These are phyloP conservation scores for Mycena alexandri DNA, from an alignment of 768 basidiomycete species.

Conservation along the genomic window DNA sequence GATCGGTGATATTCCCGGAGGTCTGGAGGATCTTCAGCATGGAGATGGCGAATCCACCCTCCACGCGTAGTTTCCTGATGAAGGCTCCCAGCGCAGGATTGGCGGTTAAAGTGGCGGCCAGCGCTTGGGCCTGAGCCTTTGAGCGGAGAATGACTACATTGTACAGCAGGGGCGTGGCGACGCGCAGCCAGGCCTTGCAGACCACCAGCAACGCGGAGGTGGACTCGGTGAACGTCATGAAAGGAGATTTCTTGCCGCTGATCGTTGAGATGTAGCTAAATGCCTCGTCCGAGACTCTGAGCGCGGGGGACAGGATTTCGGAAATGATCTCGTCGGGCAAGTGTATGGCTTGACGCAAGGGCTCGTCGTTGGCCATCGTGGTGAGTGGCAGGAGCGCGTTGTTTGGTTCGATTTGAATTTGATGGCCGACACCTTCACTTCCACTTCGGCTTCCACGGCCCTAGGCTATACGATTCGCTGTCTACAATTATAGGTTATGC, in stretches of 20 bases:
- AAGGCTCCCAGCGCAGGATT: neutral
- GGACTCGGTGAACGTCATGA: conserved; percentile 12
- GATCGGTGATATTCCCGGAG: conserved; percentile 13
- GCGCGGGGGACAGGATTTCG: conserved; percentile 21
- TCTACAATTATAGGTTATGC: no score
- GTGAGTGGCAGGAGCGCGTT: no score
- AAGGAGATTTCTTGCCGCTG: neutral
- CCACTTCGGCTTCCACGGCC: no score
- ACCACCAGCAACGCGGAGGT: conserved; percentile 25
- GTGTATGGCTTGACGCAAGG: no score
- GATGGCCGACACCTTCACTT: no score
- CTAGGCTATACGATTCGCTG: no score
- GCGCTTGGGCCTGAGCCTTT: conserved; percentile 26
- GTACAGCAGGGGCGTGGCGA: conserved; percentile 31
- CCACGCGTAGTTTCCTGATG: neutral
- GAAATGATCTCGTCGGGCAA: conserved; percentile 25
- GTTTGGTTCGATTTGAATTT: no score
- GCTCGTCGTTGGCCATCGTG: no score
- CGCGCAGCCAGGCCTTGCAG: conserved; percentile 32
- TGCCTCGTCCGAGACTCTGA: conserved; percentile 14
- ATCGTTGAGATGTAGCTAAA: neutral
- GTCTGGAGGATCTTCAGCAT: conserved; percentile 26
- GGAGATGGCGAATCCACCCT: conserved; percentile 6
- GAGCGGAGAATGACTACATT: conserved; percentile 18
- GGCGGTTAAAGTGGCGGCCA: conserved; percentile 1